These are phyloP conservation scores for Craterostigma plantagineum DNA, from an alignment of 257 asterid genomes.

Conservation along the genomic window DNA sequence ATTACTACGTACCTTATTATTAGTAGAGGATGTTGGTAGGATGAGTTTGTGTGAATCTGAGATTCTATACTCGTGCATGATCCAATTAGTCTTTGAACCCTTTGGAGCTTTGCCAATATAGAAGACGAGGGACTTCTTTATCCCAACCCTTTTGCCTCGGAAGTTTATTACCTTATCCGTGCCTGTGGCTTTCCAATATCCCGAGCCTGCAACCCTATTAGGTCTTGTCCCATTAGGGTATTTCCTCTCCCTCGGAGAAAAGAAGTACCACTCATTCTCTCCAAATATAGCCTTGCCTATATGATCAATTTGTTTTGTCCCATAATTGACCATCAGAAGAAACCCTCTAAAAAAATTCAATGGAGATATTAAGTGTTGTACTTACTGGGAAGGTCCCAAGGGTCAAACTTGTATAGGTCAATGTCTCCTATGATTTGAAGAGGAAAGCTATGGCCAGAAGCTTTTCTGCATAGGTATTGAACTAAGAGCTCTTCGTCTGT, in stretches of 20 bases:
- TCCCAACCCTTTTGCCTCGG: conserved; percentile 55
- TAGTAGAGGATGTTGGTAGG: too few species aligned
- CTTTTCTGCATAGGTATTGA: conserved; percentile 48
- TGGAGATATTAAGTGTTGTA: background rate
- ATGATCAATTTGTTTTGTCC: too few species aligned
- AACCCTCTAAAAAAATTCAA: background rate
- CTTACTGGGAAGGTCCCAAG: conserved; percentile 78
- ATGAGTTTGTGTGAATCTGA: conserved; percentile 24
- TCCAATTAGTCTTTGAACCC: conserved; percentile 77
- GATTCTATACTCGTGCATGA: conserved; percentile 73
- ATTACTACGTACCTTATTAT: too few species aligned
- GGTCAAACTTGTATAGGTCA: conserved; percentile 65
- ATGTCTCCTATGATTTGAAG: conserved; percentile 51
- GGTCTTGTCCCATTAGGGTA: conserved; percentile 83
- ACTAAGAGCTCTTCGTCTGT: conserved; percentile 76
- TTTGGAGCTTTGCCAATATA: conserved; percentile 76
- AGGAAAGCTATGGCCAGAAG: conserved; percentile 51
- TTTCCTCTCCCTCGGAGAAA: conserved; percentile 66
- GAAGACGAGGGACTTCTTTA: conserved; percentile 64
- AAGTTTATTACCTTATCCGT: conserved; percentile 46
- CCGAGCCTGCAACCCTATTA: conserved; percentile 60
- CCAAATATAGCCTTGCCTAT: conserved; percentile 71
- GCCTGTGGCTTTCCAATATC: conserved; percentile 87
- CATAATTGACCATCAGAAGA: too few species aligned
- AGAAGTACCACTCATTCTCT: conserved; percentile 76